Percentiles rank a stretch among this genome's conserved stretches.
phyloP scores from a whole-genome alignment of 495 filamentous ascomycete species.

The Stereocaulon alpinum region DNA sequence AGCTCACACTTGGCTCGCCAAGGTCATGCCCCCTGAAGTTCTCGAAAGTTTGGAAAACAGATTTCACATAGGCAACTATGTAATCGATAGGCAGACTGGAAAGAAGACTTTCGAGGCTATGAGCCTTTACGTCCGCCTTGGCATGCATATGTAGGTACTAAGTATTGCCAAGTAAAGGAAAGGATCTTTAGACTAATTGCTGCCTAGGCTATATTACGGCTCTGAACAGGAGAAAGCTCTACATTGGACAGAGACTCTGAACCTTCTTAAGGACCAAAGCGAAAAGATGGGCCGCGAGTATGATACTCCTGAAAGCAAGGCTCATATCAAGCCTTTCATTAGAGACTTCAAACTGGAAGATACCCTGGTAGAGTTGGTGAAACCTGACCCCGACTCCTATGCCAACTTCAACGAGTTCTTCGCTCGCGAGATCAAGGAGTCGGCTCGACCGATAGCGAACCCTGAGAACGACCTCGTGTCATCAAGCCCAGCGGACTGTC shows the following conservation, averaged over 20 bases:
- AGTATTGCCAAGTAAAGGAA: not conserved
- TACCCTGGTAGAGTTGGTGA: constrained; percentile 26
- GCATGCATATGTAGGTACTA: constrained; percentile 29
- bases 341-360: constrained; percentile 28
- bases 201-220: constrained; percentile 29
- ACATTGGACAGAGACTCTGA: constrained; percentile 29
- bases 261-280: constrained; percentile 28
- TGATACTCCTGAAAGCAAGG: constrained; percentile 28
- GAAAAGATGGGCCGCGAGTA: constrained; percentile 36
- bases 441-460: constrained; percentile 29
- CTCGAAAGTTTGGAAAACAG: constrained; percentile 28
- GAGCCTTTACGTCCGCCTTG: constrained; percentile 36
- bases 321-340: constrained; percentile 35
- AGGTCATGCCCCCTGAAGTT: constrained; percentile 25
- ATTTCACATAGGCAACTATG: constrained; percentile 36
- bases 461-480: constrained; percentile 26
- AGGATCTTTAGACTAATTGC: not conserved
- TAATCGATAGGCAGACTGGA: constrained; percentile 32
- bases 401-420: constrained; percentile 38
- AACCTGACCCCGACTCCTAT: constrained; percentile 29
- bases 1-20: constrained; percentile 28
- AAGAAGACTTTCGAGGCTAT: constrained; percentile 32
- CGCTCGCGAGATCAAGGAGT: constrained; percentile 31
- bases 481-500: constrained; percentile 34
- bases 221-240: constrained; percentile 30